Evolutionary conservation across 2,329 filamentous ascomycete genomes (phyloP), one percentile per base, ranked within the genome.

Genomic region (Purpureocillium takamizusanense): DNA sequence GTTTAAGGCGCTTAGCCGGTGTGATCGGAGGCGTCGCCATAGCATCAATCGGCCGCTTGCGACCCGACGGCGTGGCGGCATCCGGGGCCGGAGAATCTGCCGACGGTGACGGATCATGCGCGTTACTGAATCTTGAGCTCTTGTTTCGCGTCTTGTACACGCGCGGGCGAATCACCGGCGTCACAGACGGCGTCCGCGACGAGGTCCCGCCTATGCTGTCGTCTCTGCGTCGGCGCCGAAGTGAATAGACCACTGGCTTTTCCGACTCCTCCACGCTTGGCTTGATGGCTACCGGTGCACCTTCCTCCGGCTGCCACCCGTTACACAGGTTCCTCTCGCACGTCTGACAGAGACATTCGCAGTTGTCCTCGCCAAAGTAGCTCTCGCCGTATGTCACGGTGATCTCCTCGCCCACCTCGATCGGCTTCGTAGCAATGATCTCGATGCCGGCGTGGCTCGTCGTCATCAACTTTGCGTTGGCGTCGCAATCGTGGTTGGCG

Each of bases 351-450:
- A 98, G 67, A 56, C 92, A 98, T 56, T 98, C 92, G 59, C 88
- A 89, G 50, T 98, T 98, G 56, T 89, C 79, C 33, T 87, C 81
- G 3, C 92, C 92, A 63, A 98, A 98, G 59, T 98, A 98, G 55
- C 86, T 88, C 14, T 94, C 88, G 17, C 90, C 88, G 53, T 98
- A 98, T 0, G 83, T 90, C 0, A 98, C 92, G 0, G 92, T 98
- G 42, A 98, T 94, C 59, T 98, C 92, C 43, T 98, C 89, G 4
- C 89, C 92, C 1, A 83, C 69, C 10, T 83, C 76, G 44, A 98
- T 97, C 42, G 89, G 74, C 47, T 81, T 78, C 27, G 80, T 78
- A 3, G 92, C 87, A 36, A 94, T 78, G 40, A 98, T 89, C 54
- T 94, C 85, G 66, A 98, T 95, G 28, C 87, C 87, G 41, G 89